A percentile compares a stretch with the other conserved stretches of the same genome.
Conservation (phyloP, 371 early-diverging fungal species). For the Mortierella sp. region DNA sequence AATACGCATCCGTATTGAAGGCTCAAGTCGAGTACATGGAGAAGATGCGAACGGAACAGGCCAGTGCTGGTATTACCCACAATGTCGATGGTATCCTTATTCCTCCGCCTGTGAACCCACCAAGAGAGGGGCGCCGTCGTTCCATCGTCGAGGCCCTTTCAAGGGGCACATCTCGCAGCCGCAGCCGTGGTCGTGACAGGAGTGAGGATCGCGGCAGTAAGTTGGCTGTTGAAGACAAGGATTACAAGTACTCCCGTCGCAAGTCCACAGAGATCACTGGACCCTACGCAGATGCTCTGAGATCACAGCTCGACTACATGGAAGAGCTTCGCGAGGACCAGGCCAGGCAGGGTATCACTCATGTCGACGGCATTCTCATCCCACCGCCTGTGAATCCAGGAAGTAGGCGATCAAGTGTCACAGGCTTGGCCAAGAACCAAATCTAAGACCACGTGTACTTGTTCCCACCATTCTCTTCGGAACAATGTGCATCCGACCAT, state of each 20-base stretch:
- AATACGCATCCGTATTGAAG: slow-evolving; percentile 12
- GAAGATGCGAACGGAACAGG: slow-evolving; percentile 11
- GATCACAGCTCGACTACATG: slow-evolving; percentile 25
- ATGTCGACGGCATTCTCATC: slow-evolving; percentile 21
- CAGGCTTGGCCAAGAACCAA: slow-evolving; percentile 12
- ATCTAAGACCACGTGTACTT: too few relatives aligned
- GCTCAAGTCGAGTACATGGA: slow-evolving; percentile 30
- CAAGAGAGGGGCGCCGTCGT: slow-evolving; percentile 11
- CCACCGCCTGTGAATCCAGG: slow-evolving; percentile 22
- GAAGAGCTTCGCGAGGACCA: slow-evolving; percentile 21
- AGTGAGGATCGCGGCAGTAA: slow-evolving; percentile 4
- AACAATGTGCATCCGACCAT: too few relatives aligned
- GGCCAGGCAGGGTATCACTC: slow-evolving; percentile 1
- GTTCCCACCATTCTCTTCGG: too few relatives aligned
- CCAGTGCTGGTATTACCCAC: slow-evolving; percentile 8
- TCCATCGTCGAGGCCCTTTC: slow-evolving; percentile 9
- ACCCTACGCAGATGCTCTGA: slow-evolving; percentile 16
- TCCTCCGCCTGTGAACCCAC: slow-evolving; percentile 22
- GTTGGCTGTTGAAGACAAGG: slow-evolving; percentile 7
- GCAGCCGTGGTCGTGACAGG: slow-evolving; percentile 16
- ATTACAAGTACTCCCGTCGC: slow-evolving; percentile 23
- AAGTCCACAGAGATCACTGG: slow-evolving; percentile 34
- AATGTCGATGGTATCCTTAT: slow-evolving; percentile 18
- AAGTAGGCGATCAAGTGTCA: slow-evolving; percentile 8
- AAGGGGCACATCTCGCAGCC: slow-evolving; percentile 11